phyloP scores from a whole-genome alignment of 495 filamentous ascomycete genomes.

The Xylaria grammica region DNA sequence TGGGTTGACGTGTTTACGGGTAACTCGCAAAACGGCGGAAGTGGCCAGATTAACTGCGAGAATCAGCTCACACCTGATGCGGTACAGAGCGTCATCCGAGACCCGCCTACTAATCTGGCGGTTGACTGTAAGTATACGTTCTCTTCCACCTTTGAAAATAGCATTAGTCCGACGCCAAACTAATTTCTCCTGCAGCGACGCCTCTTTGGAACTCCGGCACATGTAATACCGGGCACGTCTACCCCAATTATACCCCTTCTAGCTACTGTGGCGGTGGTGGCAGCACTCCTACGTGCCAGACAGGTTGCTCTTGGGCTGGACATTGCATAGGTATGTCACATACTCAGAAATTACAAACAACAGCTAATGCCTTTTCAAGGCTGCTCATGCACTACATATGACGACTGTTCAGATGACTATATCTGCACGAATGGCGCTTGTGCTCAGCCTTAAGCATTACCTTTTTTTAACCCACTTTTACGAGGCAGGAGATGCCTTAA shows the following conservation, averaged over 20 bases:
- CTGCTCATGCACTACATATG: constrained; percentile 22
- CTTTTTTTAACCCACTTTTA: not conserved
- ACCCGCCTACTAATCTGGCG: constrained; percentile 22
- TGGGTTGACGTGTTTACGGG: constrained; percentile 27
- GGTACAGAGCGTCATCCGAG: constrained; percentile 24
- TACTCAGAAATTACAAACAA: not conserved
- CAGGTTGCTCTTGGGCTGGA: constrained; percentile 26
- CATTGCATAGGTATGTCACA: constrained; percentile 26
- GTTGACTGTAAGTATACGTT: constrained; percentile 29
- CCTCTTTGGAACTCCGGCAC: constrained; percentile 25
- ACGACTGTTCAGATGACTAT: constrained; percentile 29
- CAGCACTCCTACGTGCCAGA: constrained; percentile 16
- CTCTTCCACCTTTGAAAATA: not conserved
- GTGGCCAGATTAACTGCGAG: constrained; percentile 48
- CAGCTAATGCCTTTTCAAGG: constrained; percentile 8
- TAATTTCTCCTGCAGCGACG: constrained; percentile 25
- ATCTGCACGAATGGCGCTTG: constrained; percentile 25
- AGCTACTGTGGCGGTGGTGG: constrained; percentile 15
- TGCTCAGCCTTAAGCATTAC: constrained; percentile 3
- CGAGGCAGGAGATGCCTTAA: too few relatives aligned
- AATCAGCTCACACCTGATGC: constrained; percentile 37
- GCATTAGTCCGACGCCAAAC: not conserved
- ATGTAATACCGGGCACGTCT: constrained; percentile 29
- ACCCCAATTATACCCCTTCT: constrained; percentile 16
- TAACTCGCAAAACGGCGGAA: constrained; percentile 37